These are phyloP conservation scores for Pistacia integerrima DNA, from an alignment of 345 rosid species.

Conservation along the genomic window DNA sequence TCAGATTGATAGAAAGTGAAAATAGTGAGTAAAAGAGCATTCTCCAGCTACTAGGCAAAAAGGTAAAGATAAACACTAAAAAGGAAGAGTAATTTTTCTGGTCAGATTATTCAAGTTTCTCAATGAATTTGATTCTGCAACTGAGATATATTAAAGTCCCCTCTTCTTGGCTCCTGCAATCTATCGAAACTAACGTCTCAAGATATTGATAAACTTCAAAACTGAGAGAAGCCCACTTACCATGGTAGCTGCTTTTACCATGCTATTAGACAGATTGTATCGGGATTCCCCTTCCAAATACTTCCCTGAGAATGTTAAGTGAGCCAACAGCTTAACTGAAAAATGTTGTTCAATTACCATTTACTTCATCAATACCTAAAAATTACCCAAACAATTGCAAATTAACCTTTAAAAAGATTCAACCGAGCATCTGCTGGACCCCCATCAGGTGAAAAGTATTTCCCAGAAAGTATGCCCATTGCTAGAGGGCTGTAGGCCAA, in stretches of 20 bases:
- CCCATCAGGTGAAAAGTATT: slow-evolving; percentile 50
- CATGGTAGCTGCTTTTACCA: slow-evolving; percentile 35
- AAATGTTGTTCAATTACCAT: slow-evolving; percentile 6
- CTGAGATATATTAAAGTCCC: not conserved
- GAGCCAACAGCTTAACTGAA: not conserved
- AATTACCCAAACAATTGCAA: slow-evolving; percentile 4
- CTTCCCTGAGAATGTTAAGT: slow-evolving; percentile 38
- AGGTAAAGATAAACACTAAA: not conserved
- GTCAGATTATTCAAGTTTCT: not conserved
- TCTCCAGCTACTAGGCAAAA: not conserved
- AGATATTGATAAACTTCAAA: slow-evolving; percentile 4
- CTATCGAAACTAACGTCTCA: not conserved
- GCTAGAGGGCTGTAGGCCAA: slow-evolving; percentile 72
- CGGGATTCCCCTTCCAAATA: slow-evolving; percentile 64
- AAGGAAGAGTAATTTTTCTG: not conserved
- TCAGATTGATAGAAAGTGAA: not conserved
- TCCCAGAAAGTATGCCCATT: slow-evolving; percentile 72
- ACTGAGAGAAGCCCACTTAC: slow-evolving; percentile 24
- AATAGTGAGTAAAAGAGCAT: not conserved
- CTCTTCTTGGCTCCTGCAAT: slow-evolving; percentile 1
- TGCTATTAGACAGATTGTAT: slow-evolving; percentile 40
- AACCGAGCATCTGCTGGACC: slow-evolving; percentile 54
- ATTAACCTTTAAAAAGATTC: slow-evolving; percentile 54
- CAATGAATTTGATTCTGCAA: not conserved
- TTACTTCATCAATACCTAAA: not conserved